A percentile compares a stretch with the other conserved stretches of the same genome.
Conservation (phyloP, 495 filamentous ascomycete species). For the Bathelium albidoporum region DNA sequence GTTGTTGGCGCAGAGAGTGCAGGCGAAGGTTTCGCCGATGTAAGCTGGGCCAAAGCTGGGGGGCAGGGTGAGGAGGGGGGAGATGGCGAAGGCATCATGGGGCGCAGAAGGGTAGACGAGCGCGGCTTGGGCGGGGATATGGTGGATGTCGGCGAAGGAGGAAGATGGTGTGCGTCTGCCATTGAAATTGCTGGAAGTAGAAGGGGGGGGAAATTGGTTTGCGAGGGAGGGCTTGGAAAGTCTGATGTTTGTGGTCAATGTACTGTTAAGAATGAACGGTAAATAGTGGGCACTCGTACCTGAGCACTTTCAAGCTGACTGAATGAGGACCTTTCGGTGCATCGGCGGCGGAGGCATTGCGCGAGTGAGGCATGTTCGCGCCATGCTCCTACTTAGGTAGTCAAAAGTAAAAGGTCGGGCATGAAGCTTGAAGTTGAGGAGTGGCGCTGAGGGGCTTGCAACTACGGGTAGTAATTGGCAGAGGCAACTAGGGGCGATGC, state of each 20-base stretch:
- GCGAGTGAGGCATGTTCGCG: slow-evolving; percentile 14
- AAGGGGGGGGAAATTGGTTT: slow-evolving; percentile 45
- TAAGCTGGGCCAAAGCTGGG: slow-evolving; percentile 89
- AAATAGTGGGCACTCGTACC: slow-evolving; percentile 34
- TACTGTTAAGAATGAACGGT: not conserved
- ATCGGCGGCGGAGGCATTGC: slow-evolving; percentile 42
- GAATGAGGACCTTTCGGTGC: slow-evolving; percentile 69
- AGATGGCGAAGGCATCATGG: slow-evolving; percentile 47
- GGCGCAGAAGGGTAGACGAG: slow-evolving; percentile 43
- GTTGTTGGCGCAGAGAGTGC: slow-evolving; percentile 90
- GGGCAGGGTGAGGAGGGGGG: slow-evolving; percentile 71
- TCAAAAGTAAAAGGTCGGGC: not conserved
- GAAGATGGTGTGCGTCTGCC: slow-evolving; percentile 2
- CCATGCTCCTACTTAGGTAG: slow-evolving; percentile 12
- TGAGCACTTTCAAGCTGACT: slow-evolving; percentile 73
- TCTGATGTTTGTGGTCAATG: slow-evolving; percentile 22
- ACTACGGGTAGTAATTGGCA: too few relatives aligned
- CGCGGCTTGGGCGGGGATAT: slow-evolving; percentile 42
- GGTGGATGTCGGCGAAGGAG: slow-evolving; percentile 30
- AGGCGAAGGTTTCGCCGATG: slow-evolving; percentile 89
- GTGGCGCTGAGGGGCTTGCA: not conserved
- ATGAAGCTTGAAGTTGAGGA: not conserved
- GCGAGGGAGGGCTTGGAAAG: slow-evolving; percentile 35
- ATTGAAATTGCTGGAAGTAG: slow-evolving; percentile 13
- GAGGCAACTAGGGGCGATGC: too few relatives aligned